Percentiles rank a stretch among this genome's conserved stretches.
Conservation (phyloP, 2,329 filamentous ascomycete species). For the Monosporascus sp. region DNA sequence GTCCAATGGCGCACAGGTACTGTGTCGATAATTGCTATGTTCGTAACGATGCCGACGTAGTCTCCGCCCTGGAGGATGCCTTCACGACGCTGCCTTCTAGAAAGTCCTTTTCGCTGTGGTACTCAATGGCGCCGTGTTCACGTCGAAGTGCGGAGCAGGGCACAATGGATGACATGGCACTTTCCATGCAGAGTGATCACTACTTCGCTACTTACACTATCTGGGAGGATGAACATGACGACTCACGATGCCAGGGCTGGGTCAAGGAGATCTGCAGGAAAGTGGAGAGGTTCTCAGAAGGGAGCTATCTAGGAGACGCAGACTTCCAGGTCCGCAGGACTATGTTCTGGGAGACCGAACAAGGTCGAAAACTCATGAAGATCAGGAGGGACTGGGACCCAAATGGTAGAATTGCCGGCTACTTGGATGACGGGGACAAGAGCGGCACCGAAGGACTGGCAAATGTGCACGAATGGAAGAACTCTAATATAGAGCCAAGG, state of each 20-base stretch:
- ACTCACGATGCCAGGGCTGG: no score
- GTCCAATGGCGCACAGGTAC: constrained; percentile 34
- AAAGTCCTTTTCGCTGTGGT: constrained; percentile 44
- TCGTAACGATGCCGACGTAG: constrained; percentile 39
- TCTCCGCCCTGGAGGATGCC: constrained; percentile 36
- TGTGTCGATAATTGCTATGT: constrained; percentile 47
- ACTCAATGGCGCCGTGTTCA: constrained; percentile 44
- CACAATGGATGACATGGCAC: constrained; percentile 44
- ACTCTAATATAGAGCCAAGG: no score
- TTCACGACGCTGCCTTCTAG: constrained; percentile 42
- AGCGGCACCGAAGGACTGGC: no score
- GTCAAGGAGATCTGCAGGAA: no score
- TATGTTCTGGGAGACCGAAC: constrained; percentile 42
- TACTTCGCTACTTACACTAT: constrained; percentile 48
- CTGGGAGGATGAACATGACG: no score
- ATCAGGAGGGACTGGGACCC: no score
- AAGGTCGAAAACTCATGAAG: constrained; percentile 34
- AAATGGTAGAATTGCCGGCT: no score
- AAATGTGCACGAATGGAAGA: no score
- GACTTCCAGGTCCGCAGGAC: constrained; percentile 45
- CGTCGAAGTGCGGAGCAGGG: constrained; percentile 14
- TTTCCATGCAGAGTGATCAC: constrained; percentile 50
- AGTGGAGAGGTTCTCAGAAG: constrained; percentile 35
- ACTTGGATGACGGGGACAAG: no score
- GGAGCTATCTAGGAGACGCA: constrained; percentile 50